Evolutionary conservation across 192 early-diverging fungal genomes (phyloP), one percentile per base, ranked within the genome.

Genomic region (Linnemannia elongata): DNA sequence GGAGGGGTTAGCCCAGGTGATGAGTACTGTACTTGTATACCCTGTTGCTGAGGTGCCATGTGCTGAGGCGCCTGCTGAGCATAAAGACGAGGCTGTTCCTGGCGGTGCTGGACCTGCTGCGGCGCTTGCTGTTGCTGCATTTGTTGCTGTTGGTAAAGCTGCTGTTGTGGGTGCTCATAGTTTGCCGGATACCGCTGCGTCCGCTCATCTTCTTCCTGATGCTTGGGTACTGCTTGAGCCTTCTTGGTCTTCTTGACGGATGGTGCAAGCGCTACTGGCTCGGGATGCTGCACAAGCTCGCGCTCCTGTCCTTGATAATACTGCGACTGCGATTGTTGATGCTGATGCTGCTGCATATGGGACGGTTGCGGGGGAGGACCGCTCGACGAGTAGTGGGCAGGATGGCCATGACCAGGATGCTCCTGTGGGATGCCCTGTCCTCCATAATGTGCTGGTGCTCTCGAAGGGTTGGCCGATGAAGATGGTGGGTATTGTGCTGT

Each of bases 41-140:
- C 74, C 24, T 82, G 76, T 20, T 83, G 80, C 57, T 27, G 73
- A 15, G 60, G 42, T 27, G 74, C 33, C 12, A 39, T 27, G 45
- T 35, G n/a, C 39, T 47, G 68, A 13, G 52, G 27, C 2, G n/a
- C 35, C 20, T 71, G 78, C 13, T 24, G 47, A 42, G 78, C 27
- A n/a, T 79, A 70, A 15, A 75, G 80, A 24, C 80, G 80, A 39
- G 66, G 30, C 22, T 80, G 79, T 54, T 81, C 70, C 72, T 75
- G 79, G 22, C 71, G 80, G n/a, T 82, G 69, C 39, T 75, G 69
- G 8, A 13, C n/a, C 52, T 81, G 57, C 3, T 74, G 75, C n/a
- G 55, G 74, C 42, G 69, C 74, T 18, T 69, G 81, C 45, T 39
- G 47, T 17, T 72, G 80, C 2, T 75, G 63, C 60, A 41, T 41